Base-by-base conservation (phyloP, 83 land plant genomes). In the Picea abies region DNA sequence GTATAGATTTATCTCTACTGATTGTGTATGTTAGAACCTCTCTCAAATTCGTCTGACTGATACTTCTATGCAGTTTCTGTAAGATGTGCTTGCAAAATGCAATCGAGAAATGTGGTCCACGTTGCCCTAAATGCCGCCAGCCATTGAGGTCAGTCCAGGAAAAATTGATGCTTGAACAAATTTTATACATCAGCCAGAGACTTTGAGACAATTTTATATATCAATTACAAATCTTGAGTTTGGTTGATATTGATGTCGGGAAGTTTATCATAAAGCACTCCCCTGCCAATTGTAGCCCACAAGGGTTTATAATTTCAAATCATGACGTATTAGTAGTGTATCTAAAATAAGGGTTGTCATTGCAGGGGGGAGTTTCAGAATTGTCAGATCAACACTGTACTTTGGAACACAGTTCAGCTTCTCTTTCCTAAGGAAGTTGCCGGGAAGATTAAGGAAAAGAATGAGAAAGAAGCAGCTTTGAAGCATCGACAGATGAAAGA, bases 381-480 rank as follows among this genome's bases (percentile, higher is more conserved):
- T 67, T 88, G 91, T 61, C 82, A 84, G 10, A 89, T 97, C 66
- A 97, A 95, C 65, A 92, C 96, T 49, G 95, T 95, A 32, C 93
- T 97, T 65, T 97, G 99, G 99, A 97, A 95, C 94, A 97, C 96
- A 29, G 91, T 95, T 14, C 98, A 97, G 76, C 84, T 95, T 68
- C 85, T 95, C 32, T 97, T 97, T 63, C 99, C 99, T 0, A 81
- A 83, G 80, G 98, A 97, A 72, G 86, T 92, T 15, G 92, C 92
- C 47, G 90, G 86, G 44, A 90, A 90, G 84, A 86, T 89, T 72
- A 83, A 83, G 79, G 85, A 84, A 56, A 86, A 81, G 82, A 69
- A 80, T 39, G 66, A 84, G 63, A 49, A 63, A 66, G 75, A 62
- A 25, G 78, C 22, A 63, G 79, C 25, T 82, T 84, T 3, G 81